These are phyloP conservation scores for Penicillium sp. DNA, from an alignment of 2,329 filamentous ascomycete genomes.

Conservation along the genomic window DNA sequence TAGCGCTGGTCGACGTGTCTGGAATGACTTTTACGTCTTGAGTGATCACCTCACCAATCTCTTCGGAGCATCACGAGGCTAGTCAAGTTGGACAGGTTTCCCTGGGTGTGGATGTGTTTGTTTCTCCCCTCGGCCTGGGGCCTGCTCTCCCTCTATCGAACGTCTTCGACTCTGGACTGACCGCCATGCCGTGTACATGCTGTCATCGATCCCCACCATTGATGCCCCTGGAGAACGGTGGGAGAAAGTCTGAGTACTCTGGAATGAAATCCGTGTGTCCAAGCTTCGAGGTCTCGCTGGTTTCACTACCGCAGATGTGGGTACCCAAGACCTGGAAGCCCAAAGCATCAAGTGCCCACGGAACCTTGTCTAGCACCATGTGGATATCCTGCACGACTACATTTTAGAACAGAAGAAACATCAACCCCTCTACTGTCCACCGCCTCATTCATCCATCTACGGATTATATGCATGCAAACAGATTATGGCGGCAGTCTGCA, in stretches of 20 bases:
- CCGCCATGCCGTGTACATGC: slow-evolving; percentile 21
- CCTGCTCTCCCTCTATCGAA: slow-evolving; percentile 2
- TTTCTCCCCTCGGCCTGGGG: slow-evolving; percentile 9
- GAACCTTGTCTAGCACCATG: slow-evolving; percentile 31
- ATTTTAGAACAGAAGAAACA: slow-evolving; percentile 9
- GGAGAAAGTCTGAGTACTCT: neutral
- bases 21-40: slow-evolving; percentile 2
- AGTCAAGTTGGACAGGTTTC: slow-evolving; percentile 24
- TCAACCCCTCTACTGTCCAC: slow-evolving; percentile 9
- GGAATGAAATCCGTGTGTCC: slow-evolving; percentile 23
- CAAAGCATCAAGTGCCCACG: slow-evolving; percentile 25
- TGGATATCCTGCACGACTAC: slow-evolving; percentile 30
- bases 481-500: slow-evolving; percentile 24
- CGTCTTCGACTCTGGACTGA: slow-evolving; percentile 27
- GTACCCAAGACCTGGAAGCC: slow-evolving; percentile 31
- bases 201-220: slow-evolving; percentile 15
- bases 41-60: slow-evolving; percentile 14
- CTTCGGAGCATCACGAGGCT: slow-evolving; percentile 13
- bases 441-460: slow-evolving; percentile 9
- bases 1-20: slow-evolving; percentile 7
- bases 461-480: slow-evolving; percentile 35
- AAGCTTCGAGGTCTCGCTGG: slow-evolving; percentile 36
- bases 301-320: slow-evolving; percentile 36
- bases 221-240: slow-evolving; percentile 10
- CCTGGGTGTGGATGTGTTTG: slow-evolving; percentile 19